Evolutionary conservation across 495 filamentous ascomycete genomes (phyloP).

Genomic region (Penicillium paradoxum): DNA sequence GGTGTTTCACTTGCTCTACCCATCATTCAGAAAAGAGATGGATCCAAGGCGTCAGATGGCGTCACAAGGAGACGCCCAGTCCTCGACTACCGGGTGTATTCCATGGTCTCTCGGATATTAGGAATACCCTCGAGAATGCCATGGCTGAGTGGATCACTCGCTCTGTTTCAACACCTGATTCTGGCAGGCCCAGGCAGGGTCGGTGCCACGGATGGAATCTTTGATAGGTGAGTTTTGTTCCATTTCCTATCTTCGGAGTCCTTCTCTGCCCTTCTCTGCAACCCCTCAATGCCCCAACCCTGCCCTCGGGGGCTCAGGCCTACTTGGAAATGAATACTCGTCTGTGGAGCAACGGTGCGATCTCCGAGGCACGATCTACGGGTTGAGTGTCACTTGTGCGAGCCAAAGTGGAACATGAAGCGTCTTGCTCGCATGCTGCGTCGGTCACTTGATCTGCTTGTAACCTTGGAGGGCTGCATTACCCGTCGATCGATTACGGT

Average conservation of each 20-base stretch:
- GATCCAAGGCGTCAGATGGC: conserved; percentile 38
- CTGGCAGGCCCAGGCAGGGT: conserved; percentile 67
- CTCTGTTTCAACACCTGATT: conserved; percentile 66
- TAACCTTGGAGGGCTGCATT: background rate
- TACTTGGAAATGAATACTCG: conserved; percentile 20
- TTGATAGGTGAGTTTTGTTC: conserved; percentile 77
- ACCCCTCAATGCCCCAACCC: conserved; percentile 13
- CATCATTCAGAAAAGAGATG: conserved; percentile 12
- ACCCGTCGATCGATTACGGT: conserved; percentile 20
- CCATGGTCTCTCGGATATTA: conserved; percentile 62
- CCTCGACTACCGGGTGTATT: conserved; percentile 66
- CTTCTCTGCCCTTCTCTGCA: conserved; percentile 15
- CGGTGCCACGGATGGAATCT: conserved; percentile 65
- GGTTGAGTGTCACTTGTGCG: conserved; percentile 29
- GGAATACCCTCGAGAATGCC: conserved; percentile 76
- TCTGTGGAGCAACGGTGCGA: conserved; percentile 34
- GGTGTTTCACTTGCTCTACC: conserved; percentile 23
- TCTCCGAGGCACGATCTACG: conserved; percentile 39
- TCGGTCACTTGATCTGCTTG: conserved; percentile 61
- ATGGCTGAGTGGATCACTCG: conserved; percentile 69
- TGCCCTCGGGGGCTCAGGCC: conserved; percentile 21
- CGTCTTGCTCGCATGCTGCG: conserved; percentile 56
- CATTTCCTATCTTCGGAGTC: conserved; percentile 16
- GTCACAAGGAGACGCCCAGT: conserved; percentile 58
- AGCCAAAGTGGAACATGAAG: conserved; percentile 28